A percentile compares a stretch with the other conserved stretches of the same genome.
Evolutionary conservation across 495 filamentous ascomycete species (phyloP).

Genomic region (Xylaria flabelliformis): DNA sequence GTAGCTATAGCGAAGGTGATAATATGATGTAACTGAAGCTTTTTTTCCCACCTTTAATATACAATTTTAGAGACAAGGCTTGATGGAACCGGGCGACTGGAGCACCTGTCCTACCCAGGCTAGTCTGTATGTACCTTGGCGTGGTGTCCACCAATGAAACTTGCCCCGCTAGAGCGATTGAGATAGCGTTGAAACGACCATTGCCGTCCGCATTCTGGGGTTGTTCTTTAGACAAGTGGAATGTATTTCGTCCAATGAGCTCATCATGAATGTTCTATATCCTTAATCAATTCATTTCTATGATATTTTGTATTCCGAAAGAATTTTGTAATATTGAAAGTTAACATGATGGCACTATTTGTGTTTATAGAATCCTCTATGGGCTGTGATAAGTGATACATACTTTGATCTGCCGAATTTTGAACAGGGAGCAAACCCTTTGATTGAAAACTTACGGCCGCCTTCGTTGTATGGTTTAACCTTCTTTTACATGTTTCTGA

Average conservation of each 20-base stretch:
- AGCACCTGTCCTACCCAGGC: neutral
- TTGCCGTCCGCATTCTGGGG: slow-evolving; percentile 3
- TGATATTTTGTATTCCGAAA: neutral
- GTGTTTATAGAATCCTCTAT: neutral
- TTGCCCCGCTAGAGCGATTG: slow-evolving; percentile 3
- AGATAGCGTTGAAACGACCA: slow-evolving; percentile 1
- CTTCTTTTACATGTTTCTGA: neutral
- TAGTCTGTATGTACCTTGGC: neutral
- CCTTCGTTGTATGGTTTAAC: neutral
- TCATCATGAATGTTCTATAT: neutral
- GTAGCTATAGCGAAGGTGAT: neutral
- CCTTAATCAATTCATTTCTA: neutral
- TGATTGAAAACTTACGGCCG: neutral
- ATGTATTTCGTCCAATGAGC: neutral
- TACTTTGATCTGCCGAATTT: too few relatives aligned
- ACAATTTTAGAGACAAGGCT: slow-evolving; percentile 8
- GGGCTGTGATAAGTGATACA: neutral
- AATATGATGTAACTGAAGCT: slow-evolving; percentile 43
- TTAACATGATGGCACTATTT: neutral
- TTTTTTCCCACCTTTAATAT: slow-evolving; percentile 5
- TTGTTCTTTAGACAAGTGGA: neutral
- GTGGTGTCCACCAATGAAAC: neutral
- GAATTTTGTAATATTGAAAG: neutral
- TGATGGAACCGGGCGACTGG: slow-evolving; percentile 3
- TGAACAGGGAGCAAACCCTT: too few relatives aligned